phyloP scores from a whole-genome alignment of 495 filamentous ascomycete genomes.

The Aspergillus cavernicola region DNA sequence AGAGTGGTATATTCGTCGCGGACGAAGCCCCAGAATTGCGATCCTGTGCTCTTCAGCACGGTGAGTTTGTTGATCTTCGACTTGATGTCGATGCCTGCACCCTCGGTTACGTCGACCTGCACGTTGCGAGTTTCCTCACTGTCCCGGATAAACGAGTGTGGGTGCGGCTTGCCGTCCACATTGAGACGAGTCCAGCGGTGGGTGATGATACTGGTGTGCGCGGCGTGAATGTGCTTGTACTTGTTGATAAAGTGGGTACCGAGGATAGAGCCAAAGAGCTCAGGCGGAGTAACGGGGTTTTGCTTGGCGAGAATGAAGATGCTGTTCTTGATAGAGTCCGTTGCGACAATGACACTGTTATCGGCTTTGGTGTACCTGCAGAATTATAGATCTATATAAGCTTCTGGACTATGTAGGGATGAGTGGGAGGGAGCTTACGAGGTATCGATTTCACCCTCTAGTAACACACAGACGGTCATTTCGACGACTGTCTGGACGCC shows the following conservation, averaged over 20 bases:
- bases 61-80: slow-evolving; percentile 71
- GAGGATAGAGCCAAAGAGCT: slow-evolving; percentile 82
- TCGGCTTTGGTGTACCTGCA: slow-evolving; percentile 87
- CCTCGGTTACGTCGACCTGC: slow-evolving; percentile 47
- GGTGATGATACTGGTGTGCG: slow-evolving; percentile 74
- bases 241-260: slow-evolving; percentile 82
- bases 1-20: slow-evolving; percentile 91
- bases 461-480: slow-evolving; percentile 86
- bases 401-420: slow-evolving; percentile 10
- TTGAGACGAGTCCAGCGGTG: slow-evolving; percentile 91
- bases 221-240: slow-evolving; percentile 81
- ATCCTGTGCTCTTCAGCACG: slow-evolving; percentile 96
- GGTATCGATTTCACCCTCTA: slow-evolving; percentile 86
- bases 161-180: slow-evolving; percentile 85
- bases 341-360: slow-evolving; percentile 93
- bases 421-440: slow-evolving; percentile 57
- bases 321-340: slow-evolving; percentile 98
- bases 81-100: slow-evolving; percentile 65
- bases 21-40: slow-evolving; percentile 91
- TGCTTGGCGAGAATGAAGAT: slow-evolving; percentile 93
- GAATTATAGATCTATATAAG: too few species aligned
- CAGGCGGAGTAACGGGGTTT: slow-evolving; percentile 86
- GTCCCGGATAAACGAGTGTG: slow-evolving; percentile 93
- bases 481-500: slow-evolving; percentile 82
- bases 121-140: slow-evolving; percentile 73